phyloP scores from a whole-genome alignment of 2,329 filamentous ascomycete species.

The Cercospora janseana region DNA sequence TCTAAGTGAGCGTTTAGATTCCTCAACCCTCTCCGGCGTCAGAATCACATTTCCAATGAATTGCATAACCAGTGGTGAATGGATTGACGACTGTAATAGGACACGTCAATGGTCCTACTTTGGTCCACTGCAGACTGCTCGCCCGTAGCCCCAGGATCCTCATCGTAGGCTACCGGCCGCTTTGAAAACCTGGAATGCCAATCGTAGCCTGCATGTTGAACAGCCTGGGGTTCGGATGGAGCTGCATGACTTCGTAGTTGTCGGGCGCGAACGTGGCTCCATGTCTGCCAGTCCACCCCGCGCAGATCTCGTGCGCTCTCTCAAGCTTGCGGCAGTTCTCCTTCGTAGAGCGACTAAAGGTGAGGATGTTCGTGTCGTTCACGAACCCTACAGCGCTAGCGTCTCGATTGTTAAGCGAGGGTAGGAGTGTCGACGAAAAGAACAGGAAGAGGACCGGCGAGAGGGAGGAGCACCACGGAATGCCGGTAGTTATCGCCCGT shows the following conservation, averaged over 20 bases:
- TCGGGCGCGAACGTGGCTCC: slow-evolving; percentile 12
- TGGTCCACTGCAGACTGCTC: no score
- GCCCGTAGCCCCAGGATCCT: slow-evolving; percentile 11
- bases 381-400: slow-evolving; percentile 10
- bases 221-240: not conserved
- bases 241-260: slow-evolving; percentile 14
- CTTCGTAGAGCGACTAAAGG: slow-evolving; percentile 6
- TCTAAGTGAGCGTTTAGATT: no score
- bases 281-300: slow-evolving; percentile 7
- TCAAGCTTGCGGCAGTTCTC: slow-evolving; percentile 8
- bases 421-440: not conserved
- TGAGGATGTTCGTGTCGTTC: slow-evolving; percentile 14
- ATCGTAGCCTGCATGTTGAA: slow-evolving; percentile 12
- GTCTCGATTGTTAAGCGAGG: not conserved
- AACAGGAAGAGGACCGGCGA: not conserved
- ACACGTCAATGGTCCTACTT: no score
- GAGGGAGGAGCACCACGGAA: not conserved
- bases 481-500: not conserved
- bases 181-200: not conserved
- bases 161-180: not conserved
- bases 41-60: no score
- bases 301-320: slow-evolving; percentile 8
- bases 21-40: no score
- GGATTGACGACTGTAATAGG: no score
- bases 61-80: no score